Conservation (phyloP, 2,329 filamentous ascomycete species). For the Coniochaeta sp. region DNA sequence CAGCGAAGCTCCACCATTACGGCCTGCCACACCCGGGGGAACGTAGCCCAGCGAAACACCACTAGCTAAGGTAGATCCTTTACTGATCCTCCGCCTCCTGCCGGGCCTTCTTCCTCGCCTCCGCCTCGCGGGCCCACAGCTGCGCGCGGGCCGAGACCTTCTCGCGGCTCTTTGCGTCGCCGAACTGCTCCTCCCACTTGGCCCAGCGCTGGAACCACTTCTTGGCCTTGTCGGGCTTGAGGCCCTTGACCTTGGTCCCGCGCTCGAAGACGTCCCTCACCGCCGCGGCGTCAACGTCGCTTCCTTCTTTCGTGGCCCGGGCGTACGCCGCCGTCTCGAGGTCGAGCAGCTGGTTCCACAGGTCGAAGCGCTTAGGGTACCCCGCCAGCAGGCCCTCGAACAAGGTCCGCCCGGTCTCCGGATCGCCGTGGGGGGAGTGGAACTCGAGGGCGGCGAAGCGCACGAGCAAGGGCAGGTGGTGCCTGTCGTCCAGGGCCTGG, state of each 20-base stretch:
- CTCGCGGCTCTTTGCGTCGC: conserved; percentile 62
- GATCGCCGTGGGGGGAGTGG: conserved; percentile 70
- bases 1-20: too few species aligned
- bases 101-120: conserved; percentile 26
- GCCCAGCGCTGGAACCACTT: conserved; percentile 91
- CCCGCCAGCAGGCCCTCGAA: conserved; percentile 82
- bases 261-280: conserved; percentile 78
- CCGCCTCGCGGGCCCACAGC: conserved; percentile 56
- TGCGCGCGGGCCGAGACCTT: conserved; percentile 63
- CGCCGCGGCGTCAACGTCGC: conserved; percentile 40
- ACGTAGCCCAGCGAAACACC: not conserved
- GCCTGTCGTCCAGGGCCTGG: conserved; percentile 69
- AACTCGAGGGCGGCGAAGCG: conserved; percentile 93
- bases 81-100: not conserved
- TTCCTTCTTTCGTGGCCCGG: conserved; percentile 41
- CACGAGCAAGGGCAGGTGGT: conserved; percentile 66
- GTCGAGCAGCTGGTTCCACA: conserved; percentile 90
- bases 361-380: conserved; percentile 82
- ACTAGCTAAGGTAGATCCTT: too few species aligned
- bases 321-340: conserved; percentile 64
- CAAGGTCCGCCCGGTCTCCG: conserved; percentile 88
- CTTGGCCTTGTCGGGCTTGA: conserved; percentile 78
- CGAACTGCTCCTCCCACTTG: conserved; percentile 73
- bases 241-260: conserved; percentile 57
- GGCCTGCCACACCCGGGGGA: too few species aligned